phyloP scores from a whole-genome alignment of 805 yeast genomes.

The Spathaspora sp. region DNA sequence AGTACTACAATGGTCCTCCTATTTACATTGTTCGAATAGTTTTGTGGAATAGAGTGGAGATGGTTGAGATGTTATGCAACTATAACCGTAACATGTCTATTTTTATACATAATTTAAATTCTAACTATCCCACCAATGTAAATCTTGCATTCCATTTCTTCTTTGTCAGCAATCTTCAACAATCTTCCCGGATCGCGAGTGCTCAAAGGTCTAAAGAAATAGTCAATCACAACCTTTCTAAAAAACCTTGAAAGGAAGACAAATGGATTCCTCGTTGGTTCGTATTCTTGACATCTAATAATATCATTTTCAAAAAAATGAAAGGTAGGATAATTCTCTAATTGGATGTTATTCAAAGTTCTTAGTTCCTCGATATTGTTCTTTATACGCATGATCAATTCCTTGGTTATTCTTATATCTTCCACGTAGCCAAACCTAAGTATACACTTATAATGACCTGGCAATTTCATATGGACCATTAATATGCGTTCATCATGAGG shows the following conservation, averaged over 20 bases:
- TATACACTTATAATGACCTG: conserved; percentile 48
- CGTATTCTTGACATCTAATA: conserved; percentile 20
- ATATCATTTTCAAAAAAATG: conserved; percentile 29
- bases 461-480: conserved; percentile 35
- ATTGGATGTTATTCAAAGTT: not conserved
- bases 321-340: conserved; percentile 16
- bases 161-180: too few relatives aligned
- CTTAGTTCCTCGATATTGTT: conserved; percentile 15
- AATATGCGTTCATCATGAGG: conserved; percentile 34
- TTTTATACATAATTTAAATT: conserved; percentile 8
- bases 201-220: too few relatives aligned
- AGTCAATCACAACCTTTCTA: too few relatives aligned
- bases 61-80: too few relatives aligned
- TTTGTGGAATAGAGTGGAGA: too few relatives aligned
- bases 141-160: conserved; percentile 19
- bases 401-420: conserved; percentile 17
- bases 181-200: too few relatives aligned
- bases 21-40: too few relatives aligned
- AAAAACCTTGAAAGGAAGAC: too few relatives aligned
- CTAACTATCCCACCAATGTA: conserved; percentile 25
- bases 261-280: too few relatives aligned
- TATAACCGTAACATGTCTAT: too few relatives aligned
- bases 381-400: conserved; percentile 17
- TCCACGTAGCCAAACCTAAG: conserved; percentile 52
- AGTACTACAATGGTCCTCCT: too few relatives aligned